Base-by-base conservation (phyloP, 345 rosid genomes). In the Zanthoxylum bungeanum region DNA sequence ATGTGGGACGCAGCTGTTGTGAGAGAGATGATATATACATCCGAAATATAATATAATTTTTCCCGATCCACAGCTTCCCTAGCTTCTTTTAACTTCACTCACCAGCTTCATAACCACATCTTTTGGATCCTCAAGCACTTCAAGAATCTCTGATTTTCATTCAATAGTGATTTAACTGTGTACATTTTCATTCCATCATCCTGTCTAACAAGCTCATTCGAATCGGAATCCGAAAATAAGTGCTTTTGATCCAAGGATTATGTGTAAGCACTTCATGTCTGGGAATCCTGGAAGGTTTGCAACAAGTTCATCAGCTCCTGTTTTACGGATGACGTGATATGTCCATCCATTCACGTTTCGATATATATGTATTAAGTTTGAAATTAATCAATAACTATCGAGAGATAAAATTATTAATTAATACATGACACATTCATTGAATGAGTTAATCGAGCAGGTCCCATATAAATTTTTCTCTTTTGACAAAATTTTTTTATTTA, bases 11-110 rank as follows among this genome's bases (percentile, higher is more conserved):
- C n/a, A n/a, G n/a, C n/a, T n/a, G n/a, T n/a, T n/a, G n/a, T n/a
- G n/a, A n/a, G n/a, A n/a, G n/a, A n/a, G n/a, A n/a, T n/a, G n/a
- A n/a, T n/a, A n/a, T n/a, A n/a, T n/a, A n/a, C n/a, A n/a, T n/a
- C n/a, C n/a, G n/a, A n/a, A n/a, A n/a, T n/a, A n/a, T n/a, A n/a
- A n/a, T n/a, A n/a, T n/a, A n/a, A n/a, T n/a, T n/a, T n/a, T n/a
- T n/a, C n/a, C 99, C 98, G 75, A 92, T 92, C 99, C 99, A 95
- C 21, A 92, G 85, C 78, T 88, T 95, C 73, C 97, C 99, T 56
- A 36, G 79, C 83, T 77, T 95, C 91, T n/a, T 74, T 90, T 88
- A 34, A 95, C 99, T 86, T 95, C 99, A 64, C 98, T 95, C 50
- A 87, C 98, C 5, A 95, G 77, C 81, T 89, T 88, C 98, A 95